Evolutionary conservation across 176 grass and related monocot species (phyloP).

Genomic region (Aegilops umbellulata): DNA sequence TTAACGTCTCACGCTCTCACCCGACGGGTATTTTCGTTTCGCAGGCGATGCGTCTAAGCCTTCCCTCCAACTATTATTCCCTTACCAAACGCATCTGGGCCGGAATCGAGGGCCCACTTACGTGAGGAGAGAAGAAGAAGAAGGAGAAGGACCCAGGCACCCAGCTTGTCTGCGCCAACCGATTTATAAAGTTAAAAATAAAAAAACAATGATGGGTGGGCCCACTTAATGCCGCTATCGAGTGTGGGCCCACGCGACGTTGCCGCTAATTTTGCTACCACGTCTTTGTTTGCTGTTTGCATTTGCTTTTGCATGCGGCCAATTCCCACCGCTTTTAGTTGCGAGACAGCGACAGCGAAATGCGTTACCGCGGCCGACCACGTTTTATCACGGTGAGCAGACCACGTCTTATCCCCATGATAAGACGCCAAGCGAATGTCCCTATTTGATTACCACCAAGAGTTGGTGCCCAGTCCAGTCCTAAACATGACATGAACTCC

Average conservation of each 20-base stretch:
- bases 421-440: constrained; percentile 16
- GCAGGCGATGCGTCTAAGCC: background rate
- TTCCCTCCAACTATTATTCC: background rate
- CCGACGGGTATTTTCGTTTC: constrained; percentile 19
- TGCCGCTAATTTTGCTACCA: constrained; percentile 25
- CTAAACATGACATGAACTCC: background rate
- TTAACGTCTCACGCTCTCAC: background rate
- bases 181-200: background rate
- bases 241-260: background rate
- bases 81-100: constrained; percentile 13
- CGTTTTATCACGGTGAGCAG: constrained; percentile 26
- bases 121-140: background rate
- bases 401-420: constrained; percentile 25
- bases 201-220: background rate
- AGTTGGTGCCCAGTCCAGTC: background rate
- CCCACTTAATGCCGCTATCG: background rate
- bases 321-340: constrained; percentile 5
- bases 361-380: constrained; percentile 35
- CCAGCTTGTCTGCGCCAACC: constrained; percentile 7
- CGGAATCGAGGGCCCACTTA: background rate
- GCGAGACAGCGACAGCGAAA: background rate
- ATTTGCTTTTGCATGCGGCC: background rate
- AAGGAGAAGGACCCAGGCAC: background rate
- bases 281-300: background rate
- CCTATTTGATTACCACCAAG: background rate